Base-by-base conservation (phyloP, 345 rosid genomes). In the Brassica rapa region DNA sequence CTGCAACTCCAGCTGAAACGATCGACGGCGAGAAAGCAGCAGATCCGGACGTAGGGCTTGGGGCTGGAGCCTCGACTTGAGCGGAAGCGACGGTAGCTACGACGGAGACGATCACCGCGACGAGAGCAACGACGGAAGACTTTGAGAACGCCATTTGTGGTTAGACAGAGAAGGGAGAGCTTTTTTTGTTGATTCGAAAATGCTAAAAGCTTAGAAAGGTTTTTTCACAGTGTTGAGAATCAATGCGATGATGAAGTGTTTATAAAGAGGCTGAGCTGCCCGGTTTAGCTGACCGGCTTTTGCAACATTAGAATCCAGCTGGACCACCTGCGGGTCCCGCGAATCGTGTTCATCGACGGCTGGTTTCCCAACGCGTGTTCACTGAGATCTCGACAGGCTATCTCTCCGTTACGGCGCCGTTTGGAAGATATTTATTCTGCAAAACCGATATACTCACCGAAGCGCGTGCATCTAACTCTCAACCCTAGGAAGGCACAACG, bases 51-150 rank as follows among this genome's bases (percentile, higher is more conserved):
- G 51, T 6, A 2, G 93, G 93, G 32, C 85, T 76, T 0, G 92
- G 91, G 0, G 97, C 91, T 3, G 94, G 92, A 15, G 94, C 71
- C 2, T 81, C 85, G 0, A 82, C 83, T 4, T 87, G 89, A 51
- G 84, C 89, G 0, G 86, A 53, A 12, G 85, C 83, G 3, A 80
- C 66, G 33, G 84, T 64, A 21, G 87, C 86, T n/a, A 83, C 35
- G 23, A 80, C 78, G 32, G 84, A 83, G 63, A 86, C 4, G 32
- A 87, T 57, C 16, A 78, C 68, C 0, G 81, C 73, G 72, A 84
- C 80, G 68, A 82, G 32, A 72, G 83, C 77, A 33, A 81, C 59
- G 11, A 79, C 29, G 9, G 83, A 68, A 27, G 80, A 65, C 62
- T 84, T 88, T 0, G 80, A 59, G 69, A 77, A 9, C 19, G 88